phyloP scores from a whole-genome alignment of 1,284 basidiomycete species.

The Puccinia horiana region DNA sequence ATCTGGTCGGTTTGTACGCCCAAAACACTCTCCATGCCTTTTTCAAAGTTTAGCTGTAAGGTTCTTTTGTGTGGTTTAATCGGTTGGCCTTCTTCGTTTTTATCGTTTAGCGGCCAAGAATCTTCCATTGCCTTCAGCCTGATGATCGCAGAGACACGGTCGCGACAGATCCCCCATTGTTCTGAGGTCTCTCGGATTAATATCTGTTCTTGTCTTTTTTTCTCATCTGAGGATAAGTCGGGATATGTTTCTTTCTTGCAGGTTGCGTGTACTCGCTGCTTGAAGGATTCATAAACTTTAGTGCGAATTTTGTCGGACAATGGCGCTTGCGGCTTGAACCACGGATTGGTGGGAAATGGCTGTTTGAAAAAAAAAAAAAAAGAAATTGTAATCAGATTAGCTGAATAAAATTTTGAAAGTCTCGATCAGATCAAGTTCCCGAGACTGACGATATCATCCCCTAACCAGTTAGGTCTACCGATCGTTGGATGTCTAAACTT shows the following conservation, averaged over 20 bases:
- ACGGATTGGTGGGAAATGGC: constrained; percentile 78
- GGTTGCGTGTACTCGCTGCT: constrained; percentile 25
- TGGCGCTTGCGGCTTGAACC: constrained; percentile 74
- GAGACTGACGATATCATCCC: constrained; percentile 52
- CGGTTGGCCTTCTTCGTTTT: constrained; percentile 5
- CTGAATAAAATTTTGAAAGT: background rate
- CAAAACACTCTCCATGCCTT: constrained; percentile 43
- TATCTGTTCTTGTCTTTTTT: constrained; percentile 32
- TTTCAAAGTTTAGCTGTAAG: constrained; percentile 45
- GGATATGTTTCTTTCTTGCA: constrained; percentile 1
- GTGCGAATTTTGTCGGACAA: constrained; percentile 67
- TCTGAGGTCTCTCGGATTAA: constrained; percentile 66
- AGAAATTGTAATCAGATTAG: background rate
- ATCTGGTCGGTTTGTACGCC: constrained; percentile 25
- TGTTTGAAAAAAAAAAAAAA: constrained; percentile 49
- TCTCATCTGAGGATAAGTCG: constrained; percentile 17
- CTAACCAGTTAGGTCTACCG: constrained; percentile 54
- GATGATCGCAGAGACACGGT: constrained; percentile 75
- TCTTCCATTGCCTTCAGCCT: constrained; percentile 74
- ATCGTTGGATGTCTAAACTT: constrained; percentile 52
- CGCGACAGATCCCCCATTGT: constrained; percentile 69
- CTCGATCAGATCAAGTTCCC: background rate
- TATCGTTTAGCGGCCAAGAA: constrained; percentile 61
- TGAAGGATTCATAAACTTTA: constrained; percentile 61
- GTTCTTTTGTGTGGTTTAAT: constrained; percentile 26